Evolutionary conservation across 108 stramenopile genomes (phyloP), one percentile per base, ranked within the genome.

Genomic region (Epipyxis sp.): DNA sequence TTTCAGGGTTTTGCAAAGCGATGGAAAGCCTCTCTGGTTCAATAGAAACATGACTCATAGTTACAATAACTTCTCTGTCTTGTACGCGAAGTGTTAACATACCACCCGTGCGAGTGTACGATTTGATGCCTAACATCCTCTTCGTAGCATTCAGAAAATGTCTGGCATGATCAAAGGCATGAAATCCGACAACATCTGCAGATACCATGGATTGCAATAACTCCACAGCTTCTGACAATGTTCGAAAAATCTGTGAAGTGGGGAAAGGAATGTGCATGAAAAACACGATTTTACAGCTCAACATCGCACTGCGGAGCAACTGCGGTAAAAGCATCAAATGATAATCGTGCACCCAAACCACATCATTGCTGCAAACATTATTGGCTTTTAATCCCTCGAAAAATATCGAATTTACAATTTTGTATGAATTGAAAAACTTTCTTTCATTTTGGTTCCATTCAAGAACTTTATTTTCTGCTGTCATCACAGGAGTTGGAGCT

Each of bases 261-360:
- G 99, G 99, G 81, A 98, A 99, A 25, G 99, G 97, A 29, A 97
- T 95, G 85, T 98, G 99, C 69, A 98, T 86, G 87, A 98, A 99
- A 88, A 98, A 98, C 30, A 99, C 89, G 82, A 94, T 92, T 59
- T 88, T 86, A 2, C 91, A 72, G 25, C 58, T 44, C 35, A 78
- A 79, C 81, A 94, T 93, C 58, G 86, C 86, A 88, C 93, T 93
- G 39, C 43, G 81, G 58, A 99, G 67, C 78, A 94, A 81, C 67
- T 87, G 84, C 6, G 99, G 97, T 65, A 99, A 76, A 25, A 99
- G 83, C 69, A 93, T 91, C 45, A 99, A 87, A 78, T 97, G 97
- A 86, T 97, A 98, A 90, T 99, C 97, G 77, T 99, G 99, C 39
- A 98, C 92, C 99, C 99, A 99, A 34, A 96, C 84, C 34, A 92